These are phyloP conservation scores for Pistacia integerrima DNA, from an alignment of 345 rosid genomes.

Conservation along the genomic window DNA sequence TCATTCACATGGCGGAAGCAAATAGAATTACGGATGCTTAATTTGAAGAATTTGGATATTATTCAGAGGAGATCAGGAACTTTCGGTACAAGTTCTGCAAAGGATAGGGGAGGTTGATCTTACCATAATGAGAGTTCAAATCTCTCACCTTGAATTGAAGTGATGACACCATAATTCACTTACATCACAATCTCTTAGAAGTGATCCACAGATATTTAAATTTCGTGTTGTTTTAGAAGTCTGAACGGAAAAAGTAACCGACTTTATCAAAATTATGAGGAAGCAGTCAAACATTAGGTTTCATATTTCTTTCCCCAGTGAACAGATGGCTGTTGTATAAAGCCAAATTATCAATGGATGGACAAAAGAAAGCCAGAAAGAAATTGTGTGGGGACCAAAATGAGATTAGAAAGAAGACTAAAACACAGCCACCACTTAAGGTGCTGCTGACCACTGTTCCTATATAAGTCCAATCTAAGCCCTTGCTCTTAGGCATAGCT, in stretches of 20 bases:
- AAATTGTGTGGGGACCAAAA: slow-evolving; percentile 9
- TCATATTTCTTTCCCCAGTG: not conserved
- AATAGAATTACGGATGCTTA: not conserved
- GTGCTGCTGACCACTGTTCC: too few relatives aligned
- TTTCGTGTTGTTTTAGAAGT: not conserved
- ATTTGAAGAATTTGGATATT: too few relatives aligned
- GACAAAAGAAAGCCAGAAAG: not conserved
- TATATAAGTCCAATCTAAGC: too few relatives aligned
- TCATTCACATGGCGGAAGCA: not conserved
- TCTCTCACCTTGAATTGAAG: not conserved
- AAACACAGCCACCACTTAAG: too few relatives aligned
- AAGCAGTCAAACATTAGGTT: slow-evolving; percentile 1
- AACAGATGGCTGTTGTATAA: not conserved
- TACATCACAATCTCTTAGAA: not conserved
- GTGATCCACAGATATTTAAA: not conserved
- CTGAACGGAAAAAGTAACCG: not conserved
- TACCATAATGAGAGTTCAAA: too few relatives aligned
- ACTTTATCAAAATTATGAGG: not conserved
- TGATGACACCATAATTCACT: not conserved
- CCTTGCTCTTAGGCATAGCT: too few relatives aligned
- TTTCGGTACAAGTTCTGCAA: too few relatives aligned
- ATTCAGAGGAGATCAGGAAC: too few relatives aligned
- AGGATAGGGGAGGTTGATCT: too few relatives aligned
- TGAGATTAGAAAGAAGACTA: not conserved
- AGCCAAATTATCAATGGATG: slow-evolving; percentile 5